Percentiles rank a stretch among this genome's conserved stretches.
Conservation (phyloP, 108 stramenopile genomes). For the Aureococcus anophagefferens region DNA sequence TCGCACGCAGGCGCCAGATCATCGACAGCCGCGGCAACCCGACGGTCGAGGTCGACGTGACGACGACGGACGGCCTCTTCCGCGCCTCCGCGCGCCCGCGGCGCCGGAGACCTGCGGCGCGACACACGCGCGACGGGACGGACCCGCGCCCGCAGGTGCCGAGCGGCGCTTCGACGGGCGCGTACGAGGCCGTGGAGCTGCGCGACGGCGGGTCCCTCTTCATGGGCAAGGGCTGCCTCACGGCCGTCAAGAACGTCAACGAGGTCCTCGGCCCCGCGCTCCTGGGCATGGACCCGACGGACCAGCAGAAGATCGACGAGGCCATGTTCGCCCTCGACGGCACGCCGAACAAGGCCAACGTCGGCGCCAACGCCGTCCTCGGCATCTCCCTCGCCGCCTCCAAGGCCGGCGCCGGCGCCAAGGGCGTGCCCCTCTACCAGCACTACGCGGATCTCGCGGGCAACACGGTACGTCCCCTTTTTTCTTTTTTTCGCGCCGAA, state of each 20-base stretch:
- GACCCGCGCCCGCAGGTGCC: constrained; percentile 79
- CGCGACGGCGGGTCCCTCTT: constrained; percentile 93
- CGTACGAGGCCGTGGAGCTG: constrained; percentile 91
- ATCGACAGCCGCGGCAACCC: constrained; percentile 99
- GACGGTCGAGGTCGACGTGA: constrained; percentile 88
- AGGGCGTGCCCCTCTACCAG: constrained; percentile 93
- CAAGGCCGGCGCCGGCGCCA: constrained; percentile 93
- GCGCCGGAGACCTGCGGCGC: too few relatives aligned
- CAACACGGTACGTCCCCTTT: constrained; percentile 67
- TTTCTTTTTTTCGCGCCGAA: constrained; percentile 3
- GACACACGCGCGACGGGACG: too few relatives aligned
- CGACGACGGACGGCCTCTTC: constrained; percentile 68
- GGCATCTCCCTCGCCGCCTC: constrained; percentile 92
- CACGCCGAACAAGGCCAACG: constrained; percentile 84
- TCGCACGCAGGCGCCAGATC: constrained; percentile 83
- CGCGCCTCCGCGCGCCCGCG: too few relatives aligned
- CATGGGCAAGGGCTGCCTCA: constrained; percentile 91
- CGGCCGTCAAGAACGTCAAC: constrained; percentile 92
- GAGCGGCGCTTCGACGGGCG: constrained; percentile 92
- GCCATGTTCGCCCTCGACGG: constrained; percentile 86
- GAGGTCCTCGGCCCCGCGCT: constrained; percentile 74
- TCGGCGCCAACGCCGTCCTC: constrained; percentile 99
- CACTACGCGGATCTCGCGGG: constrained; percentile 97
- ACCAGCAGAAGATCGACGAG: constrained; percentile 83
- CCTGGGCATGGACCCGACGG: constrained; percentile 82